These are phyloP conservation scores for Debaryomyces castellii DNA, from an alignment of 805 yeast species.

Conservation along the genomic window DNA sequence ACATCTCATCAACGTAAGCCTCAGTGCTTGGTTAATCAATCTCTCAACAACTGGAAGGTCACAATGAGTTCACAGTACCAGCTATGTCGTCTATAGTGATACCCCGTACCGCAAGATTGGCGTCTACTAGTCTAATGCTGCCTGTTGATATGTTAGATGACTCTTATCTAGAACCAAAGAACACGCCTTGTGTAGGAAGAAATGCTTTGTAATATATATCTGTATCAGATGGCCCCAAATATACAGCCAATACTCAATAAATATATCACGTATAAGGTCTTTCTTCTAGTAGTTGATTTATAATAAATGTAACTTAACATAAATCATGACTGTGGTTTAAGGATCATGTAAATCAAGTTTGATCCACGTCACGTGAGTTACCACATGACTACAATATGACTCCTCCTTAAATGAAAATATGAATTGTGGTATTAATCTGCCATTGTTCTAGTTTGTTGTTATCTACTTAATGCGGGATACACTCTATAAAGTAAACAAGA, in stretches of 20 bases:
- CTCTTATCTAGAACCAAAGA: background rate
- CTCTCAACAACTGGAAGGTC: background rate
- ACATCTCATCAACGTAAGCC: constrained; percentile 2
- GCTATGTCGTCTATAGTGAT: background rate
- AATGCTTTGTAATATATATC: background rate
- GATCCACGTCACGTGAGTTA: background rate
- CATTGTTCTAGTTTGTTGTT: background rate
- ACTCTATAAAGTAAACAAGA: background rate
- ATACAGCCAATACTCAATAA: background rate
- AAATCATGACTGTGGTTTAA: background rate
- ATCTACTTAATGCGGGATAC: background rate
- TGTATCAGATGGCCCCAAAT: background rate
- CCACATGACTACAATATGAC: background rate
- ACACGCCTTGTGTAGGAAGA: background rate
- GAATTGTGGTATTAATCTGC: too few relatives aligned
- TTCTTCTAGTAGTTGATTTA: background rate
- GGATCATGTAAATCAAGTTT: background rate
- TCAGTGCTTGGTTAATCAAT: background rate
- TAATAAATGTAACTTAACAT: background rate
- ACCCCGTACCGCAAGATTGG: background rate
- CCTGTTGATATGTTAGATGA: background rate
- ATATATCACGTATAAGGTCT: background rate
- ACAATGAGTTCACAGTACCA: background rate
- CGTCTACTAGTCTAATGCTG: background rate
- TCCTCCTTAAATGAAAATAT: too few relatives aligned